These are phyloP conservation scores for Melastoma malabathricum DNA, from an alignment of 345 rosid species.

Conservation along the genomic window DNA sequence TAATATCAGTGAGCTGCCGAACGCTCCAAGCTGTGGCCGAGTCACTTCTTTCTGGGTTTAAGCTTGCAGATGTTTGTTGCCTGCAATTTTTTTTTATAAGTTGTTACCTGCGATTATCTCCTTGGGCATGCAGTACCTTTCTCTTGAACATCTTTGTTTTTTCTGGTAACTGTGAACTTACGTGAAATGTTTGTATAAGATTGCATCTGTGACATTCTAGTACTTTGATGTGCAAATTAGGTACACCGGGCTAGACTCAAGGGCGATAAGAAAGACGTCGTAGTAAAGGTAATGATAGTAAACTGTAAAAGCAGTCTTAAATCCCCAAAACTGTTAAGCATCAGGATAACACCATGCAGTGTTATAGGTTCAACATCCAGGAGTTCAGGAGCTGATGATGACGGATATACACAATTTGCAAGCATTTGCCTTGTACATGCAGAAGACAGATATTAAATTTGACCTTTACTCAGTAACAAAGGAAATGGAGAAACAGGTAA, in stretches of 20 bases:
- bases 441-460: slow-evolving; percentile 78
- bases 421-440: slow-evolving; percentile 85
- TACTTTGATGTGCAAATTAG: slow-evolving; percentile 20
- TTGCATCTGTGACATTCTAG: not conserved
- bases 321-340: not conserved
- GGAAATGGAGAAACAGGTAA: slow-evolving; percentile 96
- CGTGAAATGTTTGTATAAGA: not conserved
- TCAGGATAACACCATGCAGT: slow-evolving; percentile 11
- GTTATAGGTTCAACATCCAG: slow-evolving; percentile 93
- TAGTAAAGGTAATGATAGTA: slow-evolving; percentile 59
- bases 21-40: too few species aligned
- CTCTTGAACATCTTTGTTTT: too few species aligned
- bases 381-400: slow-evolving; percentile 81
- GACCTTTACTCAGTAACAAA: slow-evolving; percentile 68
- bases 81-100: too few species aligned
- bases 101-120: too few species aligned
- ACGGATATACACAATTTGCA: slow-evolving; percentile 85
- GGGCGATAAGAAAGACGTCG: slow-evolving; percentile 61
- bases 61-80: too few species aligned
- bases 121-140: too few species aligned
- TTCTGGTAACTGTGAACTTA: not conserved
- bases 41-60: too few species aligned
- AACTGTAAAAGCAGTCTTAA: too few species aligned
- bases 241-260: slow-evolving; percentile 80
- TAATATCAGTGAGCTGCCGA: too few species aligned